Percentiles rank a stretch among this genome's conserved stretches.
Conservation (phyloP, 2,329 filamentous ascomycete species). For the Rhynchosporium agropyri region DNA sequence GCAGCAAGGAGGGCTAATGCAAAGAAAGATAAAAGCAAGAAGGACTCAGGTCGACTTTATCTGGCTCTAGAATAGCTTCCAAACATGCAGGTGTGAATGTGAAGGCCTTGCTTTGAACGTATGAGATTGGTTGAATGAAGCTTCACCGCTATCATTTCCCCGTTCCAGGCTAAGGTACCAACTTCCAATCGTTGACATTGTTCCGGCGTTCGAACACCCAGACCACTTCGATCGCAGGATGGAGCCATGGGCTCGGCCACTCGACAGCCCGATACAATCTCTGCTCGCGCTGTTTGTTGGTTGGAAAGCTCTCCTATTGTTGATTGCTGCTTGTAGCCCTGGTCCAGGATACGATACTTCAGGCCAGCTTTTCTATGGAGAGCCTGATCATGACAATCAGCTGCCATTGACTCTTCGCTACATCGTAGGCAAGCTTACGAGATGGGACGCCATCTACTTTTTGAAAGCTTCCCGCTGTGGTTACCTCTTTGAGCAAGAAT, state of each 20-base stretch:
- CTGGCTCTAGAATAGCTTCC: no score
- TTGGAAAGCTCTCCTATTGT: slow-evolving; percentile 71
- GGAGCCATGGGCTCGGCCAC: slow-evolving; percentile 23
- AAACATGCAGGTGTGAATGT: slow-evolving; percentile 8
- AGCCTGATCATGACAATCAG: slow-evolving; percentile 33
- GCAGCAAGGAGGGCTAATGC: no score
- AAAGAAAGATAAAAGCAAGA: no score
- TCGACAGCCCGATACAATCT: slow-evolving; percentile 32
- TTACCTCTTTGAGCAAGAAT: slow-evolving; percentile 79
- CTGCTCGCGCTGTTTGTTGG: slow-evolving; percentile 51
- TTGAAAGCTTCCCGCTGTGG: slow-evolving; percentile 63
- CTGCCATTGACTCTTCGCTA: slow-evolving; percentile 31
- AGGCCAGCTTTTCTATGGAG: slow-evolving; percentile 53
- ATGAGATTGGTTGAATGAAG: neutral
- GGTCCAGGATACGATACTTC: slow-evolving; percentile 77
- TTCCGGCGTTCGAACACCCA: neutral
- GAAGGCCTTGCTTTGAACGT: slow-evolving; percentile 10
- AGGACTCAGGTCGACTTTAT: no score
- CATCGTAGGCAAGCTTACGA: slow-evolving; percentile 55
- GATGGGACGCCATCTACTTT: slow-evolving; percentile 85
- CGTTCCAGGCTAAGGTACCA: no score
- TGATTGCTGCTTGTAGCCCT: slow-evolving; percentile 60
- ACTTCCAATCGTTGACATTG: neutral
- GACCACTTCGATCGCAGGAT: slow-evolving; percentile 19
- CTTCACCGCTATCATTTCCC: slow-evolving; percentile 15